phyloP scores from a whole-genome alignment of 2,329 filamentous ascomycete species.

The Pyrenophora graminea region DNA sequence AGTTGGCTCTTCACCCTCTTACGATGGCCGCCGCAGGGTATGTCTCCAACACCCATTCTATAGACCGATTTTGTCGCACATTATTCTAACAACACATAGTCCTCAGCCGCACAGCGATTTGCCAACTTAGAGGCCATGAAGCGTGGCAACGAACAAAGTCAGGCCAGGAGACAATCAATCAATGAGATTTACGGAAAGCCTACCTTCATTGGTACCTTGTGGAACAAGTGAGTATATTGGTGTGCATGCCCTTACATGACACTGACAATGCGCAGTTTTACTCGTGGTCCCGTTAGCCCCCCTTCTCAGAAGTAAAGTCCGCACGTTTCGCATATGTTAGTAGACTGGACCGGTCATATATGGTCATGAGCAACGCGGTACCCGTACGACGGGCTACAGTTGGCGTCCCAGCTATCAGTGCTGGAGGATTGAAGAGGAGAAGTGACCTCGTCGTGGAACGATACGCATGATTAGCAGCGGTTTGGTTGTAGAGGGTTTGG shows the following conservation, averaged over 20 bases:
- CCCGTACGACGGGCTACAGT: no score
- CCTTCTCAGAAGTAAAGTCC: background rate
- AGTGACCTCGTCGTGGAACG: no score
- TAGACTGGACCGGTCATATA: no score
- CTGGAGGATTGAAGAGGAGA: no score
- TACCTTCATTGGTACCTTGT: conserved; percentile 39
- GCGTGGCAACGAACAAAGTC: conserved; percentile 35
- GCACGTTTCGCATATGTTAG: no score
- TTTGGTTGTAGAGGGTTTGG: no score
- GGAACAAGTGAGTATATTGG: conserved; percentile 36
- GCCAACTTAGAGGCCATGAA: conserved; percentile 41
- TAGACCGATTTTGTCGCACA: background rate
- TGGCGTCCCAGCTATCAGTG: no score
- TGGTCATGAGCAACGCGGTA: no score
- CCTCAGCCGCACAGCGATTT: conserved; percentile 37
- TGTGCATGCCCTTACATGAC: background rate
- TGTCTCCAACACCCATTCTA: background rate
- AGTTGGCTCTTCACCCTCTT: conserved; percentile 26
- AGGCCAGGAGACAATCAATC: conserved; percentile 36
- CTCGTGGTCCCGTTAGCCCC: conserved; percentile 31
- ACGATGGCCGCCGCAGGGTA: conserved; percentile 39
- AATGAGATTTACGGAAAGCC: conserved; percentile 42
- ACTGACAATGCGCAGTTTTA: conserved; percentile 35
- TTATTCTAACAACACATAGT: conserved; percentile 24
- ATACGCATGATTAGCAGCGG: no score